Evolutionary conservation across 2,329 filamentous ascomycete genomes (phyloP).

Genomic region (Xylogone sp.): DNA sequence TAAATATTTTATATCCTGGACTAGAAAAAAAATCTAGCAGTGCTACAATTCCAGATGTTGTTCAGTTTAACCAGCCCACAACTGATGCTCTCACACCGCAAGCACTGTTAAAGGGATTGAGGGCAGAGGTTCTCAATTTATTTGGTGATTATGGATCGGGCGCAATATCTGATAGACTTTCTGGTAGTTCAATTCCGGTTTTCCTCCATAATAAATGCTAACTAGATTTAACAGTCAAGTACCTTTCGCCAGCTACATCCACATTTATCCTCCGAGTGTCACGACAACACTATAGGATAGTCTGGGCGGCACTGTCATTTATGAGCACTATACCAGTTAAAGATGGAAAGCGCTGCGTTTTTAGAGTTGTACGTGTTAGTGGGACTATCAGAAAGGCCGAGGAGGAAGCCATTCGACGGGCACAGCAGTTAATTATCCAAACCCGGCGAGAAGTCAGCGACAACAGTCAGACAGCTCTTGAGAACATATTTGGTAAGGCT

Average conservation of each 20-base stretch:
- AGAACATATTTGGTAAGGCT: slow-evolving; percentile 35
- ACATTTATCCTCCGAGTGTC: slow-evolving; percentile 88
- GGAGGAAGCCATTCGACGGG: slow-evolving; percentile 79
- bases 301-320: slow-evolving; percentile 86
- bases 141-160: slow-evolving; percentile 91
- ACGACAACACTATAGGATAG: slow-evolving; percentile 76
- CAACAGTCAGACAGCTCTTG: slow-evolving; percentile 31
- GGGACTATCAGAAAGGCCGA: slow-evolving; percentile 92
- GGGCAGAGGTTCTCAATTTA: slow-evolving; percentile 64
- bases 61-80: slow-evolving; percentile 78
- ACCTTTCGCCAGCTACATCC: slow-evolving; percentile 85
- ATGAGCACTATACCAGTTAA: slow-evolving; percentile 62
- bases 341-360: slow-evolving; percentile 65
- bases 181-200: slow-evolving; percentile 45
- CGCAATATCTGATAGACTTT: slow-evolving; percentile 63
- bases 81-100: slow-evolving; percentile 65
- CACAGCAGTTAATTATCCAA: slow-evolving; percentile 66
- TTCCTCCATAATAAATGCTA: neutral
- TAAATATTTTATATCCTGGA: slow-evolving; percentile 86
- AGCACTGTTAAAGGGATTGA: slow-evolving; percentile 64
- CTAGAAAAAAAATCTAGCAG: slow-evolving; percentile 23
- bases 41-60: slow-evolving; percentile 47
- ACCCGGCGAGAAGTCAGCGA: slow-evolving; percentile 50
- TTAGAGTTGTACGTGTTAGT: slow-evolving; percentile 81
- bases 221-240: slow-evolving; percentile 65